A percentile compares a stretch with the other conserved stretches of the same genome.
Conservation (phyloP, 208 protist species). For the Leishmania arabica region DNA sequence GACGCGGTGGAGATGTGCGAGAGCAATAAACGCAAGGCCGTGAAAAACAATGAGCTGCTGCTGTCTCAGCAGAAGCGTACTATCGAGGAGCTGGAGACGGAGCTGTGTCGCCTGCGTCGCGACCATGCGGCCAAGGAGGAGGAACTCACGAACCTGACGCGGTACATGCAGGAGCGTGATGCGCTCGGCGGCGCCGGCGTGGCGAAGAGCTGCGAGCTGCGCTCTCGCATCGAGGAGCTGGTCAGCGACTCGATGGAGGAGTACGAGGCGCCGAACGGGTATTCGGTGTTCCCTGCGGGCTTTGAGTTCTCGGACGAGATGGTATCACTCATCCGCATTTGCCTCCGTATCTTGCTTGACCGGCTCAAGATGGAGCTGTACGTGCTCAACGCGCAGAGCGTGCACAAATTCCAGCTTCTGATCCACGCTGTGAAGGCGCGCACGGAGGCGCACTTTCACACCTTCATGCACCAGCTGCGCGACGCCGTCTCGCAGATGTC, state of each 20-base stretch:
- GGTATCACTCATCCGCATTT: slow-evolving; percentile 62
- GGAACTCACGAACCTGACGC: slow-evolving; percentile 46
- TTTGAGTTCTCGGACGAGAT: slow-evolving; percentile 72
- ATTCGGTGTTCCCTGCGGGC: slow-evolving; percentile 61
- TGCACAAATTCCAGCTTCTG: slow-evolving; percentile 59
- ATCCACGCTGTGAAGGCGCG: slow-evolving; percentile 66
- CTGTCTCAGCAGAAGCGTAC: slow-evolving; percentile 47
- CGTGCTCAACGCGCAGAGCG: slow-evolving; percentile 69
- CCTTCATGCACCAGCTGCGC: slow-evolving; percentile 71
- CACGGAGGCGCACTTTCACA: slow-evolving; percentile 67
- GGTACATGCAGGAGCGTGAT: slow-evolving; percentile 49
- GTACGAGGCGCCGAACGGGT: slow-evolving; percentile 38
- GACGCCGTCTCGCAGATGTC: slow-evolving; percentile 65
- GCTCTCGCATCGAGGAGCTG: slow-evolving; percentile 60
- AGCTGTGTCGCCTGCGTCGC: slow-evolving; percentile 36
- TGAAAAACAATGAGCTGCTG: slow-evolving; percentile 53
- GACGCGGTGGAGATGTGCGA: slow-evolving; percentile 34
- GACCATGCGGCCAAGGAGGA: slow-evolving; percentile 50
- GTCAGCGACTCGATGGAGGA: slow-evolving; percentile 41
- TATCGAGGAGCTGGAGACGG: slow-evolving; percentile 42
- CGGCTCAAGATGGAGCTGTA: slow-evolving; percentile 79
- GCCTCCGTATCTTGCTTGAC: slow-evolving; percentile 70
- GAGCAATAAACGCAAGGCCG: slow-evolving; percentile 43
- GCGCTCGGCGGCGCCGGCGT: slow-evolving; percentile 21
- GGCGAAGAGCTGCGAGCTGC: slow-evolving; percentile 40